phyloP scores from a whole-genome alignment of 2,329 filamentous ascomycete species.

The Albifimbria verrucaria region DNA sequence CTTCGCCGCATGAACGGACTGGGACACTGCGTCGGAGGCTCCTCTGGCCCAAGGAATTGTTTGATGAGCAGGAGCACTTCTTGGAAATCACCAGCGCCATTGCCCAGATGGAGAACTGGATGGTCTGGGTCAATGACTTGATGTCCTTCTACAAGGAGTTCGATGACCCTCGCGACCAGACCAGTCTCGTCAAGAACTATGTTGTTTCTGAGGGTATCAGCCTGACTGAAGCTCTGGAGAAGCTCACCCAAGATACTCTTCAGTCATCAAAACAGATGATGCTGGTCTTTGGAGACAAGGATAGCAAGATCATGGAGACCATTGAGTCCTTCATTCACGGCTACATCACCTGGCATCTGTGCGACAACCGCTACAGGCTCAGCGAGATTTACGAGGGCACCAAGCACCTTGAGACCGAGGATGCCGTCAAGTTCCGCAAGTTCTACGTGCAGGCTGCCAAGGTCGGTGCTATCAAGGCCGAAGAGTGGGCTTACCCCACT shows the following conservation, averaged over 20 bases:
- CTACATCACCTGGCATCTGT: slow-evolving; percentile 17
- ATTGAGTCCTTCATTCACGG: slow-evolving; percentile 19
- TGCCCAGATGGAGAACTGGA: slow-evolving; percentile 16
- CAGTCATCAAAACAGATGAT: slow-evolving; percentile 12
- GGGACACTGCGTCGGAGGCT: slow-evolving; percentile 13
- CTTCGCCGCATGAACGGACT: slow-evolving; percentile 17
- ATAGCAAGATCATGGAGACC: slow-evolving; percentile 7
- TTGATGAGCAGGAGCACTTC: slow-evolving; percentile 13
- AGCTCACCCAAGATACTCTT: slow-evolving; percentile 13
- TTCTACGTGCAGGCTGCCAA: slow-evolving; percentile 4
- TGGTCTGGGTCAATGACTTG: slow-evolving; percentile 16
- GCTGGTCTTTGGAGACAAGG: slow-evolving; percentile 13
- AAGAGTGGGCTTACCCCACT: slow-evolving; percentile 5
- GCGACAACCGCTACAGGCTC: slow-evolving; percentile 14
- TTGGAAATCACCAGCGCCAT: slow-evolving; percentile 13
- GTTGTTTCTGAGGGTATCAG: slow-evolving; percentile 7
- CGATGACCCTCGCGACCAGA: slow-evolving; percentile 14
- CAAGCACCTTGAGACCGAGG: not conserved
- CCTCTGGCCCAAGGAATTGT: slow-evolving; percentile 9
- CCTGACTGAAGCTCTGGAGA: slow-evolving; percentile 11
- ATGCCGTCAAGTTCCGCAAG: slow-evolving; percentile 3
- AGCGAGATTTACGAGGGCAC: slow-evolving; percentile 10
- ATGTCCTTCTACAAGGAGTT: slow-evolving; percentile 20
- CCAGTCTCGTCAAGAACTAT: slow-evolving; percentile 16
- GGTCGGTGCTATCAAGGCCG: slow-evolving; percentile 3